Evolutionary conservation across 129 eudicot genomes (phyloP), one percentile per base, ranked within the genome.

Genomic region (Kitagawia praeruptora): DNA sequence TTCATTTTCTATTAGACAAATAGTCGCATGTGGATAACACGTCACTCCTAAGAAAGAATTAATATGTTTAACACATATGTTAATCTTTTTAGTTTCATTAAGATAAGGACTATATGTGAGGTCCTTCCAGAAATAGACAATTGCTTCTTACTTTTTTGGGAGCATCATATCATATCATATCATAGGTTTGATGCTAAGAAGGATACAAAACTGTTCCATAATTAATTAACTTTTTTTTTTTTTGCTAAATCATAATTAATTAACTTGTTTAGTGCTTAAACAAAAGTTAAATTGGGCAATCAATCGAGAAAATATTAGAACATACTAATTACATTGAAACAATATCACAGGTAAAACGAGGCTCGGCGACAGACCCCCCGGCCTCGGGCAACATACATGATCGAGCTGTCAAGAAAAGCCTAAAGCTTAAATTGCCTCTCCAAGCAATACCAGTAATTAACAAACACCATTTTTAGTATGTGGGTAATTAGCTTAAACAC

Each of bases 391-490:
- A 16, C 51, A 71, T 13, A 21, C 27, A 70, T 16, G 75, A 34
- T 34, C 37, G 37, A 70, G 5, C 46, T 70, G 23, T 42, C 27
- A 49, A 49, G 13, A 47, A 70, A 69, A 70, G 12, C 66, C 19
- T 34, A 18, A 40, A 40, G 25, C 46, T 16, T 38, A 16, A 34
- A 14, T 18, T 70, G 75, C 12, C 5, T 70, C 75, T 70, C 75
- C 75, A 70, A 37, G n/a, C 40, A 38, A 70, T 19, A 15, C 19
- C 12, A 18, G 11, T 1, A 70, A 70, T 21, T 38, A 38, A 38
- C 18, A 70, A 70, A 70, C 10, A 70, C 47, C 75, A 70, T 38
- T 70, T 13, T 37, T 70, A 70, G 75, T 47, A 70, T 49, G 56
- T 39, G n/a, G 23, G 12, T 39, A 7, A 6, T 25, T n/a, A 61